These are phyloP conservation scores for Mimosa pudica DNA, from an alignment of 306 rosid genomes.

Conservation along the genomic window DNA sequence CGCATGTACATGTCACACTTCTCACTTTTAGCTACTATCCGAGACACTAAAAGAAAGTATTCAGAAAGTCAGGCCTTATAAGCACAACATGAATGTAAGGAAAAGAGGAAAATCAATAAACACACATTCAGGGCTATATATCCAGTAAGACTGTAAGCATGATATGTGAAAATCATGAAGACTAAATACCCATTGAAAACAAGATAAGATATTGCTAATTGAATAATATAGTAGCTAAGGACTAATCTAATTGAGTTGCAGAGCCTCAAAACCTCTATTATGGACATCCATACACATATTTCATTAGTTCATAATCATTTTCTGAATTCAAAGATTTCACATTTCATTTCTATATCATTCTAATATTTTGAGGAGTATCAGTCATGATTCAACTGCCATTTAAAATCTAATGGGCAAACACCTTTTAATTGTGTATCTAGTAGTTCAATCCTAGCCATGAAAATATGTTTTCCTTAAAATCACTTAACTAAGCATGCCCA, in stretches of 20 bases:
- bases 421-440: not conserved
- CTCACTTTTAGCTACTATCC: conserved; percentile 79
- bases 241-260: conserved; percentile 16
- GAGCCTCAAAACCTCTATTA: conserved; percentile 2
- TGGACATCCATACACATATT: conserved; percentile 11
- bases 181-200: not conserved
- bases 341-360: not conserved
- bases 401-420: not conserved
- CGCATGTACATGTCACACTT: conserved; percentile 63
- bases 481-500: not conserved
- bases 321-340: not conserved
- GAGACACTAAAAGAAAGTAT: conserved; percentile 55
- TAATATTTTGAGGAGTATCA: not conserved
- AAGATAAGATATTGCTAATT: conserved; percentile 8
- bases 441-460: not conserved
- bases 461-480: not conserved
- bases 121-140: not conserved
- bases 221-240: not conserved
- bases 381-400: not conserved
- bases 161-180: conserved; percentile 3
- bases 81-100: not conserved
- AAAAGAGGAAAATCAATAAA: not conserved
- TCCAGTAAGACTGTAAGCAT: not conserved
- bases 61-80: conserved; percentile 7
- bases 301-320: not conserved